These are phyloP conservation scores for Salix brachista DNA, from an alignment of 345 rosid species.

Conservation along the genomic window DNA sequence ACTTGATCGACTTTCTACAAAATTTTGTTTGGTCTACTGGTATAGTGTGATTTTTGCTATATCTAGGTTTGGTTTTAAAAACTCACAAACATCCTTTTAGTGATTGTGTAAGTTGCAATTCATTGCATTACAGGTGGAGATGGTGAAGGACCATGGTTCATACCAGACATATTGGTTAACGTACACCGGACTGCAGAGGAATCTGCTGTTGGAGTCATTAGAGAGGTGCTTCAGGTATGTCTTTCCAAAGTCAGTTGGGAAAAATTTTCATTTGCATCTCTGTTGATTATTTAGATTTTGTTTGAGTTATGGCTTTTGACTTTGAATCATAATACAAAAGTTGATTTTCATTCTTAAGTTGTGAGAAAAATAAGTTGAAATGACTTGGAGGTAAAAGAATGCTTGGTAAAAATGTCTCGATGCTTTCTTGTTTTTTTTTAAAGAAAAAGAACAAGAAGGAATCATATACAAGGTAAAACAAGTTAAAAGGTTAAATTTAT, in stretches of 20 bases:
- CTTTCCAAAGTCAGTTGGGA: neutral
- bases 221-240: slow-evolving; percentile 79
- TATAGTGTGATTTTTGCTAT: neutral
- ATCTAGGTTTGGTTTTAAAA: neutral
- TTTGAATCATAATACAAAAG: too few species aligned
- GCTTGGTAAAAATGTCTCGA: too few species aligned
- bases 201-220: slow-evolving; percentile 55
- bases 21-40: neutral
- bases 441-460: too few species aligned
- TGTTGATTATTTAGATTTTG: neutral
- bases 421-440: too few species aligned
- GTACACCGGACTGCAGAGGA: slow-evolving; percentile 65
- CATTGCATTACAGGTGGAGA: slow-evolving; percentile 58
- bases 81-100: neutral
- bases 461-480: too few species aligned
- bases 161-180: slow-evolving; percentile 83
- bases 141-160: slow-evolving; percentile 72
- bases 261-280: neutral
- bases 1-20: neutral
- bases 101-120: neutral
- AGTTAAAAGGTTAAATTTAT: too few species aligned
- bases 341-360: too few species aligned
- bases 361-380: too few species aligned
- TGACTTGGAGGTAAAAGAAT: too few species aligned
- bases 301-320: neutral